Conservation (phyloP, 495 filamentous ascomycete species). For the Penicillium taxi region DNA sequence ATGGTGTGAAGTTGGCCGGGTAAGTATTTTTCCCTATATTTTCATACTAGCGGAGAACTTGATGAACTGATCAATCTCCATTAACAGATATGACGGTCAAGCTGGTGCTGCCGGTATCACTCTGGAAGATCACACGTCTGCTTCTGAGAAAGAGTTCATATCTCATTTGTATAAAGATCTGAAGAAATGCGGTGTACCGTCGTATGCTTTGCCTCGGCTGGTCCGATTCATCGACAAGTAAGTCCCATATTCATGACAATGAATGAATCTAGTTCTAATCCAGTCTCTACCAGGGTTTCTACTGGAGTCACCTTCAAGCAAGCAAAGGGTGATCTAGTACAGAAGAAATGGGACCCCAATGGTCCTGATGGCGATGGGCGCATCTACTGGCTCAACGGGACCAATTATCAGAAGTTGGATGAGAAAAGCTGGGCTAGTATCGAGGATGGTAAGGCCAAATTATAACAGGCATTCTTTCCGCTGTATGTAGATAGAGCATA, state of each 20-base stretch:
- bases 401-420: slow-evolving; percentile 33
- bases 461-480: too few relatives aligned
- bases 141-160: slow-evolving; percentile 29
- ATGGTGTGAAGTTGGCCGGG: slow-evolving; percentile 40
- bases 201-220: slow-evolving; percentile 42
- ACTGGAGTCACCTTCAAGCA: slow-evolving; percentile 48
- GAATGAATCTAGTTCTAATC: background rate
- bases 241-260: slow-evolving; percentile 6
- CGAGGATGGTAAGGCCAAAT: slow-evolving; percentile 38
- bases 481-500: too few relatives aligned
- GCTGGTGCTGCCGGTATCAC: slow-evolving; percentile 46
- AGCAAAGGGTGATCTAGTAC: slow-evolving; percentile 39
- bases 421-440: slow-evolving; percentile 35
- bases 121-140: slow-evolving; percentile 27
- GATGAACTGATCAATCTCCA: background rate
- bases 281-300: slow-evolving; percentile 28
- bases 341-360: slow-evolving; percentile 39
- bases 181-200: slow-evolving; percentile 43
- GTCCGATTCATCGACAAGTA: slow-evolving; percentile 45
- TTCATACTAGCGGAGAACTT: background rate
- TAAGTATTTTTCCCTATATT: slow-evolving; percentile 19
- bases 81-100: slow-evolving; percentile 43
- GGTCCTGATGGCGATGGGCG: slow-evolving; percentile 31
- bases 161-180: slow-evolving; percentile 28
- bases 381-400: slow-evolving; percentile 43